phyloP scores from a whole-genome alignment of 371 early-diverging fungal genomes.

The Zopfochytrium polystomum region DNA sequence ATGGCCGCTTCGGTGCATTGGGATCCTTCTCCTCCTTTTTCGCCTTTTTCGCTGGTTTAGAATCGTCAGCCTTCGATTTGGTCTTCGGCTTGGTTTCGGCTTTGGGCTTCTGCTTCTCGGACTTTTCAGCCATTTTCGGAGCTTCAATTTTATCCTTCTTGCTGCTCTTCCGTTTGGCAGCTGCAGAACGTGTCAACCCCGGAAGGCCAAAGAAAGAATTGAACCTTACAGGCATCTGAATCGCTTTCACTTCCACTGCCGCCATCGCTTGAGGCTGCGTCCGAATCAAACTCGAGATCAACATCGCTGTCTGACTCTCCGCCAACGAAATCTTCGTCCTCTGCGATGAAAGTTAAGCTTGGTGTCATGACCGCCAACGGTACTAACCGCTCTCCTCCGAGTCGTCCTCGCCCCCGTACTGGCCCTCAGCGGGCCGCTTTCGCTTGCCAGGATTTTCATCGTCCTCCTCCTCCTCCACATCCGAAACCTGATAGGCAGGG shows the following conservation, averaged over 20 bases:
- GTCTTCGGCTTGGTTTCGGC: not conserved
- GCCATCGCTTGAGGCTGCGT: slow-evolving; percentile 49
- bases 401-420: slow-evolving; percentile 20
- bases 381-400: slow-evolving; percentile 29
- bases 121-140: slow-evolving; percentile 10
- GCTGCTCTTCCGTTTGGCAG: not conserved
- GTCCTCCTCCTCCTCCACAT: slow-evolving; percentile 35
- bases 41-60: slow-evolving; percentile 26
- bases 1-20: slow-evolving; percentile 63
- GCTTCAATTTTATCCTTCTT: slow-evolving; percentile 9
- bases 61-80: not conserved
- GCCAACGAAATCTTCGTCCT: slow-evolving; percentile 89
- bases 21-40: slow-evolving; percentile 35
- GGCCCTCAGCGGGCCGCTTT: slow-evolving; percentile 32
- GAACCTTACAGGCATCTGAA: slow-evolving; percentile 9
- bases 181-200: not conserved
- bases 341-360: slow-evolving; percentile 30
- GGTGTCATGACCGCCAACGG: too few species aligned
- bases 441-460: slow-evolving; percentile 25
- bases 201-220: not conserved
- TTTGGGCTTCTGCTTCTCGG: slow-evolving; percentile 3
- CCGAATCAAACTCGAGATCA: slow-evolving; percentile 85
- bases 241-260: slow-evolving; percentile 21
- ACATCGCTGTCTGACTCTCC: slow-evolving; percentile 83
- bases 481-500: slow-evolving; percentile 20